Percentiles rank a stretch among this genome's conserved stretches.
phyloP scores from a whole-genome alignment of 495 filamentous ascomycete genomes.

The Staphylotrichum tortipilum region DNA sequence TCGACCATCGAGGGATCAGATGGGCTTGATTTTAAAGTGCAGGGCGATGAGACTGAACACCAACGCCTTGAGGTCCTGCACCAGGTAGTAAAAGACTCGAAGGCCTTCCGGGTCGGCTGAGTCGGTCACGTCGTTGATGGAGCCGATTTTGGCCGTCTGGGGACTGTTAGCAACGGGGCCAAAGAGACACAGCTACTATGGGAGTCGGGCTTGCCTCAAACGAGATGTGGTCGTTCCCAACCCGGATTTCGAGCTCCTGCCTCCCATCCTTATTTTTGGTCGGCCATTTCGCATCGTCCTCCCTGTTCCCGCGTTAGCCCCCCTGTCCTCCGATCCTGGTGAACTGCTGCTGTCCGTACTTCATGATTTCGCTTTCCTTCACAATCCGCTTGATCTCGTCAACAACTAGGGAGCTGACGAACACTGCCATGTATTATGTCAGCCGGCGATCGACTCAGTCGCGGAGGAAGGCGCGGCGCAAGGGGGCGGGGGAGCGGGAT shows the following conservation, averaged over 20 bases:
- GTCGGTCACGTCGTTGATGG: slow-evolving; percentile 91
- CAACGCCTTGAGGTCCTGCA: slow-evolving; percentile 94
- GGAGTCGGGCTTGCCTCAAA: slow-evolving; percentile 62
- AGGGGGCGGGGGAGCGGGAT: too few species aligned
- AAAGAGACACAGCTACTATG: background rate
- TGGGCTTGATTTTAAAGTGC: slow-evolving; percentile 98
- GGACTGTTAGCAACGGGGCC: slow-evolving; percentile 19
- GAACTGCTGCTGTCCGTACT: slow-evolving; percentile 44
- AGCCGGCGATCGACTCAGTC: background rate
- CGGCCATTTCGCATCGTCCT: slow-evolving; percentile 99
- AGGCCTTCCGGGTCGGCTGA: slow-evolving; percentile 94
- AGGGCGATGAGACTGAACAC: slow-evolving; percentile 93
- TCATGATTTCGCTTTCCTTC: slow-evolving; percentile 96
- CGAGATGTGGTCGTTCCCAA: slow-evolving; percentile 94
- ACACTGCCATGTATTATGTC: slow-evolving; percentile 54
- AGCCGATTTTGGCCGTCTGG: slow-evolving; percentile 97
- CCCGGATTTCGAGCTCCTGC: slow-evolving; percentile 89
- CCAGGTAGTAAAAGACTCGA: slow-evolving; percentile 98
- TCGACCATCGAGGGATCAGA: slow-evolving; percentile 35
- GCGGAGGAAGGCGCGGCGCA: too few species aligned
- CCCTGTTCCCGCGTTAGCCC: slow-evolving; percentile 49
- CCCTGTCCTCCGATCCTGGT: background rate
- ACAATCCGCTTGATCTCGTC: slow-evolving; percentile 95
- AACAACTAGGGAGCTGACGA: slow-evolving; percentile 85
- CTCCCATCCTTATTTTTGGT: slow-evolving; percentile 98